A percentile compares a stretch with the other conserved stretches of the same genome.
Evolutionary conservation across 441 rosid genomes (phyloP).

Genomic region (Kokia cookei): DNA sequence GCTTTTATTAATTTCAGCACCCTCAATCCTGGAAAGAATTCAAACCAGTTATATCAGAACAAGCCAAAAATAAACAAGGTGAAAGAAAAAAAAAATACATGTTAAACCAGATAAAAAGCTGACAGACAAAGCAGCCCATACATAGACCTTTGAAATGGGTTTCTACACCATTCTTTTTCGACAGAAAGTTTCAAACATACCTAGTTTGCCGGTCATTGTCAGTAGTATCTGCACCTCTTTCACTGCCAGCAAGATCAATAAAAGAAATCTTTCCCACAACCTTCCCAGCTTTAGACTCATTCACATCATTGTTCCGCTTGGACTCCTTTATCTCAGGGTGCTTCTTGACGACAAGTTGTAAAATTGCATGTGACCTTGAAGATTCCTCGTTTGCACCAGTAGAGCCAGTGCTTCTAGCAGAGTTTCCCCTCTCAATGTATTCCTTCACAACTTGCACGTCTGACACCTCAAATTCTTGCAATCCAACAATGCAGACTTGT

Average conservation of each 20-base stretch:
- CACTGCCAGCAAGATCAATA: conserved; percentile 99
- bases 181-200: conserved; percentile 22
- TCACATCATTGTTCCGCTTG: conserved; percentile 69
- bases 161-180: background rate
- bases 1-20: conserved; percentile 97
- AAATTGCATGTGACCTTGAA: conserved; percentile 96
- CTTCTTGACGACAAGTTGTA: conserved; percentile 91
- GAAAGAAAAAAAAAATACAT: background rate
- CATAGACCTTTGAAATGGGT: background rate
- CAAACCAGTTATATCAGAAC: conserved; percentile 12
- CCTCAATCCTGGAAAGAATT: conserved; percentile 72
- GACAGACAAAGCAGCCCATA: background rate
- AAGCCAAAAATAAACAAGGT: background rate
- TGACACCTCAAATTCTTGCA: conserved; percentile 94
- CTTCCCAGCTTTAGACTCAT: conserved; percentile 69
- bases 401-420: conserved; percentile 95
- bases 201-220: conserved; percentile 97
- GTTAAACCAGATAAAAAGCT: background rate
- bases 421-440: conserved; percentile 87
- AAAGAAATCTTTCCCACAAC: conserved; percentile 95
- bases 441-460: conserved; percentile 95
- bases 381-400: conserved; percentile 99
- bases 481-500: conserved; percentile 97
- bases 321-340: conserved; percentile 82
- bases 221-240: conserved; percentile 98